These are phyloP conservation scores for Beauveria sp. DNA, from an alignment of 2,329 filamentous ascomycete species.

Conservation along the genomic window DNA sequence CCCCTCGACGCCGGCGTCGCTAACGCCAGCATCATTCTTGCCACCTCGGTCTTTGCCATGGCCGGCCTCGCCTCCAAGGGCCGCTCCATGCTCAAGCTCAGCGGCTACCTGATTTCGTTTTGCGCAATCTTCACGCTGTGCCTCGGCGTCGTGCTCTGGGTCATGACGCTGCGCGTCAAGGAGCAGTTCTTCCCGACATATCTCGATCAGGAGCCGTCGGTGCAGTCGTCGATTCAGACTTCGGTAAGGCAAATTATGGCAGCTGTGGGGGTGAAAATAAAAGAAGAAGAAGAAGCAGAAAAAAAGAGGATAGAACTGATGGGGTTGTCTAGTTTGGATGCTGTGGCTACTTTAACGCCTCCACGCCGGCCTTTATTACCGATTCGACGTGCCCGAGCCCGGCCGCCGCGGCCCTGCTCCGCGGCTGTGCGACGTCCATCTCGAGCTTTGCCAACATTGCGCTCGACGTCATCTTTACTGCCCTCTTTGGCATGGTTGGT, in stretches of 20 bases:
- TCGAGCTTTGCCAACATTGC: slow-evolving; percentile 62
- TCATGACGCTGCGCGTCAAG: slow-evolving; percentile 62
- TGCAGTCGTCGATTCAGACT: slow-evolving; percentile 64
- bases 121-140: slow-evolving; percentile 57
- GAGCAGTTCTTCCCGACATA: slow-evolving; percentile 55
- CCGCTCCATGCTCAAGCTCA: slow-evolving; percentile 62
- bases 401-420: slow-evolving; percentile 60
- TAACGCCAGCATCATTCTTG: slow-evolving; percentile 65
- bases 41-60: slow-evolving; percentile 61
- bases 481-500: slow-evolving; percentile 71
- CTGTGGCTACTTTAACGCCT: slow-evolving; percentile 72
- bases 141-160: slow-evolving; percentile 62
- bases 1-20: slow-evolving; percentile 59
- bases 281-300: neutral
- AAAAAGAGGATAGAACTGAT: slow-evolving; percentile 10
- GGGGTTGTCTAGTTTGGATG: slow-evolving; percentile 55
- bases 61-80: slow-evolving; percentile 63
- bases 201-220: slow-evolving; percentile 42
- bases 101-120: slow-evolving; percentile 56
- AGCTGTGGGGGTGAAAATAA: neutral
- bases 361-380: slow-evolving; percentile 62
- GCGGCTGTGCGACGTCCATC: slow-evolving; percentile 62
- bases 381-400: slow-evolving; percentile 62
- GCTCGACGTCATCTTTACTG: slow-evolving; percentile 70
- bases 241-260: slow-evolving; percentile 38